Percentiles rank a stretch among this genome's conserved stretches.
phyloP scores from a whole-genome alignment of 768 basidiomycete genomes.

The Hygrophoropsis aurantiaca region DNA sequence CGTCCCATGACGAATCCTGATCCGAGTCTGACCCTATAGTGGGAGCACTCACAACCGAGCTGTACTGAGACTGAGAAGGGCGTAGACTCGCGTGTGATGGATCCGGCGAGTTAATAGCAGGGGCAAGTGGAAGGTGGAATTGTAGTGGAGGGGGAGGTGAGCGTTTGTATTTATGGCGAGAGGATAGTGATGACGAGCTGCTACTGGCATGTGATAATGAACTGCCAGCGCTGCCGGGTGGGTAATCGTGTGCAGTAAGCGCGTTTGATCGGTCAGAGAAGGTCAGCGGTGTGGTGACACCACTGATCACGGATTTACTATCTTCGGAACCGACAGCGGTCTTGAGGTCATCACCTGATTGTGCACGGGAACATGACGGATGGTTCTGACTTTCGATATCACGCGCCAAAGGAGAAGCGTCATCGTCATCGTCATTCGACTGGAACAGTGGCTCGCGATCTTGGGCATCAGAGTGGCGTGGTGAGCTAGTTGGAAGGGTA shows the following conservation, averaged over 20 bases:
- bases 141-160: conserved; percentile 43
- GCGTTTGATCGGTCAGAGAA: conserved; percentile 5
- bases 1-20: conserved; percentile 34
- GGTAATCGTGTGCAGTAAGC: conserved; percentile 42
- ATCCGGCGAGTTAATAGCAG: conserved; percentile 36
- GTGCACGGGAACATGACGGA: conserved; percentile 35
- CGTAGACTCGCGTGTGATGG: conserved; percentile 7
- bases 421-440: conserved; percentile 56
- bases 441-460: conserved; percentile 68
- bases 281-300: conserved; percentile 14
- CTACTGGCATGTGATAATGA: conserved; percentile 20
- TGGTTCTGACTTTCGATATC: conserved; percentile 50
- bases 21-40: conserved; percentile 16
- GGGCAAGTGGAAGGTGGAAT: conserved; percentile 29
- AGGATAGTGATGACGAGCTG: conserved; percentile 15
- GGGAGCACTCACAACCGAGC: not conserved
- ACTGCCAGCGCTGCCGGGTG: conserved; percentile 53
- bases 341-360: conserved; percentile 22
- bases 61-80: not conserved
- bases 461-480: conserved; percentile 35
- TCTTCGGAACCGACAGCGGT: conserved; percentile 18
- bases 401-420: conserved; percentile 27
- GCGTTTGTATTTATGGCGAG: conserved; percentile 27
- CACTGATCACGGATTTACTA: conserved; percentile 5
- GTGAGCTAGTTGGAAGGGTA: conserved; percentile 39